Evolutionary conservation across 75 land plant species (phyloP).

Genomic region (Sequoia sempervirens): DNA sequence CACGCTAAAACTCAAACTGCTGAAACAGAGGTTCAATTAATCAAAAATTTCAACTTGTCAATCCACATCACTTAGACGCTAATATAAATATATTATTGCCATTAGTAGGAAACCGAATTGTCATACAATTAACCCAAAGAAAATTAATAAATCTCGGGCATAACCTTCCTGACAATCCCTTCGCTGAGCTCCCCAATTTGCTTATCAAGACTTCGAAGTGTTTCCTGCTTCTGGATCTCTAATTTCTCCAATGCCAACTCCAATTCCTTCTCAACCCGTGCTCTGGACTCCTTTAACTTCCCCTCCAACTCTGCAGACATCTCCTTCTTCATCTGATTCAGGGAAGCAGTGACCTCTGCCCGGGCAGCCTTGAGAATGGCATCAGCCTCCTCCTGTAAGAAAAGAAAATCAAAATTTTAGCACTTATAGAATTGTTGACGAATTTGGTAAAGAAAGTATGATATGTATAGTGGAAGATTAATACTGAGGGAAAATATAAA

Average conservation of each 20-base stretch:
- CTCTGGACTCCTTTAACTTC: slow-evolving; percentile 76
- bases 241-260: slow-evolving; percentile 54
- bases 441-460: background rate
- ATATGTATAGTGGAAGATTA: background rate
- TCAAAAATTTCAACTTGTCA: background rate
- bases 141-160: slow-evolving; percentile 28
- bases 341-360: slow-evolving; percentile 78
- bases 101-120: background rate
- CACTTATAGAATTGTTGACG: background rate
- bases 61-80: background rate
- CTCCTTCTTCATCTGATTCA: slow-evolving; percentile 96
- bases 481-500: background rate
- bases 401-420: background rate
- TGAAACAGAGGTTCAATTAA: background rate
- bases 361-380: slow-evolving; percentile 84
- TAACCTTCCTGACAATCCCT: slow-evolving; percentile 81
- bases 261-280: slow-evolving; percentile 74
- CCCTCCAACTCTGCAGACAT: slow-evolving; percentile 67
- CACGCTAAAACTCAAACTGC: background rate
- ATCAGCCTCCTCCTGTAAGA: slow-evolving; percentile 79
- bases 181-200: slow-evolving; percentile 72
- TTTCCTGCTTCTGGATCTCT: slow-evolving; percentile 83
- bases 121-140: background rate
- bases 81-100: background rate
- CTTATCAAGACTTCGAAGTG: slow-evolving; percentile 66